A percentile compares a stretch with the other conserved stretches of the same genome.
Evolutionary conservation across 495 filamentous ascomycete species (phyloP).

Genomic region (Schizothecium vesticola): DNA sequence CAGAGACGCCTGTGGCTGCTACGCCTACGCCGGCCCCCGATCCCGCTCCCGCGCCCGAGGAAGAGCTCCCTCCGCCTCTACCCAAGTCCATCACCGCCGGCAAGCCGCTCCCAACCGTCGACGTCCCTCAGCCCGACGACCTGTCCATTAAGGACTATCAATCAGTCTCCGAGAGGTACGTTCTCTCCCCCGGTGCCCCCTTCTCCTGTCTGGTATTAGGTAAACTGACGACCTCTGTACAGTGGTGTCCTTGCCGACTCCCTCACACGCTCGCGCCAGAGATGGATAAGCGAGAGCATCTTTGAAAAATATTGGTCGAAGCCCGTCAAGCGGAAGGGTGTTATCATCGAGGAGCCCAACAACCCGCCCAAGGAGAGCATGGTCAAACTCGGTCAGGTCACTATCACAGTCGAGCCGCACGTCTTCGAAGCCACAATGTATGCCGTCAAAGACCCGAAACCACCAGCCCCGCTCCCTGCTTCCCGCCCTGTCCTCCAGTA

Average conservation of each 20-base stretch:
- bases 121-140: constrained; percentile 58
- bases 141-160: constrained; percentile 69
- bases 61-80: constrained; percentile 51
- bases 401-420: constrained; percentile 85
- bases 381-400: constrained; percentile 72
- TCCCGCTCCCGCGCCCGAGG: constrained; percentile 23
- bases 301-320: constrained; percentile 95
- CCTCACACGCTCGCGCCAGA: constrained; percentile 74
- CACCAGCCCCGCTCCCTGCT: constrained; percentile 26
- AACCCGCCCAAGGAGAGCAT: constrained; percentile 86
- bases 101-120: constrained; percentile 68
- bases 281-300: constrained; percentile 83
- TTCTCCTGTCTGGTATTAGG: neutral
- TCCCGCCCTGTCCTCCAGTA: constrained; percentile 65
- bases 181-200: neutral
- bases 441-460: constrained; percentile 68
- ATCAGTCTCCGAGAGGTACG: constrained; percentile 75
- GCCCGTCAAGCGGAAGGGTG: constrained; percentile 73
- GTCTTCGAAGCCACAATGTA: constrained; percentile 83
- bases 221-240: constrained; percentile 5
- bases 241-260: constrained; percentile 84
- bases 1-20: constrained; percentile 31
- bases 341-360: constrained; percentile 58
- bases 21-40: constrained; percentile 18
- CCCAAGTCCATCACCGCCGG: constrained; percentile 50